Percentiles rank a stretch among this genome's conserved stretches.
These are phyloP conservation scores for Austroboletus niveus DNA, from an alignment of 1,284 basidiomycete genomes.

Conservation along the genomic window DNA sequence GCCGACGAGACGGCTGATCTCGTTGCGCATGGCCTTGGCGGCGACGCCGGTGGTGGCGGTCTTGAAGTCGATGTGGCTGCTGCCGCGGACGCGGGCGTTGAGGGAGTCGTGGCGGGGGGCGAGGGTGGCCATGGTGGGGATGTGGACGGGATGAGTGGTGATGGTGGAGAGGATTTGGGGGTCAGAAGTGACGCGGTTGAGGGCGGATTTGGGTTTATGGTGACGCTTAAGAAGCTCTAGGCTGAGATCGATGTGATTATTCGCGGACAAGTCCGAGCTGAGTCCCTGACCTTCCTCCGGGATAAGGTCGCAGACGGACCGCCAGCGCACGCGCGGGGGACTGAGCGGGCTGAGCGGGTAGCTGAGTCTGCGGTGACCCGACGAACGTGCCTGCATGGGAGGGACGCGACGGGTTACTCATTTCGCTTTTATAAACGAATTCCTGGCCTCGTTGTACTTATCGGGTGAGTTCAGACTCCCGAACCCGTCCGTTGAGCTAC, in stretches of 20 bases:
- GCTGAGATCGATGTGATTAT: slow-evolving; percentile 34
- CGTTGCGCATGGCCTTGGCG: slow-evolving; percentile 98
- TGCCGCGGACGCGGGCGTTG: slow-evolving; percentile 65
- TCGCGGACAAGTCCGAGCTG: slow-evolving; percentile 34
- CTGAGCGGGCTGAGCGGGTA: slow-evolving; percentile 10
- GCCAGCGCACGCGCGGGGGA: slow-evolving; percentile 2
- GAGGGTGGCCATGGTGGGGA: slow-evolving; percentile 57
- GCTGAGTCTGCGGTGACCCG: slow-evolving; percentile 16
- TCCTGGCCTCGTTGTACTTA: slow-evolving; percentile 27
- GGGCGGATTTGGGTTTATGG: slow-evolving; percentile 50
- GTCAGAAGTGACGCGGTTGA: slow-evolving; percentile 36
- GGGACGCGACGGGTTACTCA: slow-evolving; percentile 1
- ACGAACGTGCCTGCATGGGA: slow-evolving; percentile 36
- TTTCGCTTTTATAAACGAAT: slow-evolving; percentile 32
- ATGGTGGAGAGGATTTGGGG: slow-evolving; percentile 63
- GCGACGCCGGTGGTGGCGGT: slow-evolving; percentile 97
- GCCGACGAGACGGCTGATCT: slow-evolving; percentile 90
- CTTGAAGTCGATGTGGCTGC: slow-evolving; percentile 87
- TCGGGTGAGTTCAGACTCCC: slow-evolving; percentile 15
- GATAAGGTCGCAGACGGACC: slow-evolving; percentile 31
- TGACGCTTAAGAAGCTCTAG: slow-evolving; percentile 49
- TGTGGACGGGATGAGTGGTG: slow-evolving; percentile 61
- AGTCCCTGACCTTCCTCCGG: slow-evolving; percentile 26
- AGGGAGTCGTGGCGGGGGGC: slow-evolving; percentile 61
- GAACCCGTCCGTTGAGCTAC: neutral